A percentile compares a stretch with the other conserved stretches of the same genome.
phyloP scores from a whole-genome alignment of 2,329 filamentous ascomycete genomes.

The Canariomyces notabilis region DNA sequence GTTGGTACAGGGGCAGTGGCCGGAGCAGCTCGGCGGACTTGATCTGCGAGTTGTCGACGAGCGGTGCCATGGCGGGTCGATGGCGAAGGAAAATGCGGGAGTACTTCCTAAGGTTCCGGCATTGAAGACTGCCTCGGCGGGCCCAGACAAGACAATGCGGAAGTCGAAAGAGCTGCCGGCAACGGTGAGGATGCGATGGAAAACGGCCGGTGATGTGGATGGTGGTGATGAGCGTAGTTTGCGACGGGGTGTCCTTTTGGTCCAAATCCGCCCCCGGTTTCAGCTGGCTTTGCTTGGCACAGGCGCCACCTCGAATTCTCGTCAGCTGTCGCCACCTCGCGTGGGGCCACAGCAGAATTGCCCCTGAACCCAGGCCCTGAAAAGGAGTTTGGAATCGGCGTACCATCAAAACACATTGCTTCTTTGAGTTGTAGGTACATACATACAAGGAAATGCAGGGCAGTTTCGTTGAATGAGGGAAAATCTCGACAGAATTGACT shows the following conservation, averaged over 20 bases:
- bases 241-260: background rate
- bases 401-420: too few species aligned
- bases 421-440: too few species aligned
- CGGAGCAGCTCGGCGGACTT: constrained; percentile 81
- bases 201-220: background rate
- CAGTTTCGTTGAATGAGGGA: too few species aligned
- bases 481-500: too few species aligned
- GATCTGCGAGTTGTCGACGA: constrained; percentile 91
- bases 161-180: background rate
- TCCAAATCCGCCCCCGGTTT: background rate
- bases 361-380: too few species aligned
- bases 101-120: constrained; percentile 7
- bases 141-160: background rate
- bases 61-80: constrained; percentile 50
- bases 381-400: constrained; percentile 26
- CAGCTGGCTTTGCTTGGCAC: background rate
- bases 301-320: background rate
- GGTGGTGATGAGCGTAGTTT: background rate
- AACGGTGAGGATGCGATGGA: background rate
- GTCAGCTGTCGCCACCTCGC: background rate
- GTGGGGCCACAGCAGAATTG: background rate
- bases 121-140: constrained; percentile 14
- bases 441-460: too few species aligned
- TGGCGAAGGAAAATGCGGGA: background rate
- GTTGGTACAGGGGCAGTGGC: constrained; percentile 73